Percentiles rank a stretch among this genome's conserved stretches.
Evolutionary conservation across 116 monocot species (phyloP).

Genomic region (Iris pallida): DNA sequence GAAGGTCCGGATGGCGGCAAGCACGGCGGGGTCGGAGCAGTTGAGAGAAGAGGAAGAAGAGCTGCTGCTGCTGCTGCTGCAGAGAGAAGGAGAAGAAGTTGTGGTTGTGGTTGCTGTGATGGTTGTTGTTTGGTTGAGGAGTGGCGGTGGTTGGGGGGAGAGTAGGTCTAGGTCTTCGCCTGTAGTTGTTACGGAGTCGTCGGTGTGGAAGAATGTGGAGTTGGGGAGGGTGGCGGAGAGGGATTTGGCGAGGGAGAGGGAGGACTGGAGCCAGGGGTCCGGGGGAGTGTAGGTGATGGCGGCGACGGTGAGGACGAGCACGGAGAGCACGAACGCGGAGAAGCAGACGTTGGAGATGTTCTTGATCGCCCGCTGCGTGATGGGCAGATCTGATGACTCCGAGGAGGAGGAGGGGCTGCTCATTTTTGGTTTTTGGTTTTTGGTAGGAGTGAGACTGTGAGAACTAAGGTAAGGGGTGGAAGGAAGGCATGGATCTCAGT

Average conservation of each 20-base stretch:
- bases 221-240: constrained; percentile 6
- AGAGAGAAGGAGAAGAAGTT: too few species aligned
- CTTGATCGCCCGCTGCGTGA: too few species aligned
- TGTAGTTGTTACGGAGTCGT: constrained; percentile 10
- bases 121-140: neutral
- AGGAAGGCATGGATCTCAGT: too few species aligned
- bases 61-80: constrained; percentile 12
- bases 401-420: too few species aligned
- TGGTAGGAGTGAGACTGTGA: too few species aligned
- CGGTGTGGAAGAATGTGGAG: constrained; percentile 9
- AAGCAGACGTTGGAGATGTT: constrained; percentile 3
- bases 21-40: constrained; percentile 39
- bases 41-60: constrained; percentile 21
- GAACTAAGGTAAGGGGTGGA: too few species aligned
- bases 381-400: too few species aligned
- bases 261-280: constrained; percentile 8
- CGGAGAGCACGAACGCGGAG: constrained; percentile 8
- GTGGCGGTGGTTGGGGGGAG: neutral
- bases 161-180: constrained; percentile 12
- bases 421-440: too few species aligned
- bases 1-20: constrained; percentile 30
- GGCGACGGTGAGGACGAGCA: constrained; percentile 4
- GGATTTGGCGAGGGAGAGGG: constrained; percentile 13
- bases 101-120: too few species aligned
- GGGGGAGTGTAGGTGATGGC: constrained; percentile 8